Evolutionary conservation across 2,329 filamentous ascomycete genomes (phyloP), one percentile per base, ranked within the genome.

Genomic region (Aspergillus sp.): DNA sequence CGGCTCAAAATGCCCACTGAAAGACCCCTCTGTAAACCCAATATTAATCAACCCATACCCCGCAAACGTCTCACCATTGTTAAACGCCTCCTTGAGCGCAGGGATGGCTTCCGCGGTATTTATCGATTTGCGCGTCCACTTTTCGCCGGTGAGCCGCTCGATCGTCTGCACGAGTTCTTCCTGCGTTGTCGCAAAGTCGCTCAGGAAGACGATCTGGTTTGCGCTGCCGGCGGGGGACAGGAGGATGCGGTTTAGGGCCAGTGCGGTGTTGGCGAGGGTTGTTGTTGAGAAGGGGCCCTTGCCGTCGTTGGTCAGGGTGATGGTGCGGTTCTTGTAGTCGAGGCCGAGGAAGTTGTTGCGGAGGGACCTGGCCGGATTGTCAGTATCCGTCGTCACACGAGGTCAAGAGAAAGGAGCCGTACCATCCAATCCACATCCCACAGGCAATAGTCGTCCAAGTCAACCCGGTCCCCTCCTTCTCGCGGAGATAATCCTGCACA

Each of bases 361-460:
- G 9, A 58, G 49, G n/a, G 54, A 61, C 59, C 54, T 61, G 3
- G 15, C 22, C 4, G 2, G 13, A 11, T 38, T 1, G 15, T 38
- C 31, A 38, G 31, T 13, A 8, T 38, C 31, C 7, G 8, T 38
- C 6, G 9, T 13, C 15, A 2, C 1, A 13, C 9, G 50, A 23
- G 31, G 38, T 4, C 6, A 23, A 25, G 23, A 25, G 15, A 43
- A 52, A 2, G 15, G 17, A 15, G 8, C 7, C 22, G 1, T 55
- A 51, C 66, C 66, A 68, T 47, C 57, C 61, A 28, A 59, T 53
- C 60, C 61, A 65, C 34, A 63, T 62, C 15, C 62, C 64, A 28
- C 62, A 64, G 13, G 62, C 62, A 51, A 68, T 57, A 17, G 66
- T 60, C 13, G 60, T 67, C 66, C 62, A 67, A 17, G 52, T 64